Percentiles rank a stretch among this genome's conserved stretches.
phyloP scores from a whole-genome alignment of 108 stramenopile species.

The Cyclotella atomus region DNA sequence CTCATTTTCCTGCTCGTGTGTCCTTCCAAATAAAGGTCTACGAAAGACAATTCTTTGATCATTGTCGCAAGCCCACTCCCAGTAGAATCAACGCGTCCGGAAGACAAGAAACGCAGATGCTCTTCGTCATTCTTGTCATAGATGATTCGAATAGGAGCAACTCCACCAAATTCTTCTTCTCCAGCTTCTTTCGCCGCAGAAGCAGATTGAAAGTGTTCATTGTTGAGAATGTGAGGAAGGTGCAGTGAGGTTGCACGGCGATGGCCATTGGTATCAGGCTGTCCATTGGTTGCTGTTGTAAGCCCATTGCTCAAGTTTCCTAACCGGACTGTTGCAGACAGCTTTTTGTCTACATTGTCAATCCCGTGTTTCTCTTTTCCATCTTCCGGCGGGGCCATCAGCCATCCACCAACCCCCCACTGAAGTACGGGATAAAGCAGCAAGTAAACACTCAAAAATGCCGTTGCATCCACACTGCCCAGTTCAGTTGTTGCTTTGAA shows the following conservation, averaged over 20 bases:
- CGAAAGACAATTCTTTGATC: conserved; percentile 34
- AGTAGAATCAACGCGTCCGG: conserved; percentile 15
- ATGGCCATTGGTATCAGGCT: not conserved
- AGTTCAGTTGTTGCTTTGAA: conserved; percentile 67
- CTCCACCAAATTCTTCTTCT: conserved; percentile 41
- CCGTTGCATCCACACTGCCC: conserved; percentile 79
- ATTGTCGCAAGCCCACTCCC: conserved; percentile 8
- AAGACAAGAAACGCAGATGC: conserved; percentile 15
- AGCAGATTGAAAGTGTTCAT: not conserved
- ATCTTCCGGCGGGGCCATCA: conserved; percentile 62
- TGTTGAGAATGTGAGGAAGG: conserved; percentile 34
- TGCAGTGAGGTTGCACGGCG: not conserved
- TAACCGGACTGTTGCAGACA: not conserved
- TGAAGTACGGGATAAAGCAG: conserved; percentile 85
- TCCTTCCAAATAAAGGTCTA: conserved; percentile 9
- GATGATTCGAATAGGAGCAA: conserved; percentile 15
- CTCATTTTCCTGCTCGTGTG: not conserved
- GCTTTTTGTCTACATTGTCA: not conserved
- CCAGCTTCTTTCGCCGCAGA: conserved; percentile 33
- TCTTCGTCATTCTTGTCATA: conserved; percentile 10
- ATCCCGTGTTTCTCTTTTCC: conserved; percentile 6
- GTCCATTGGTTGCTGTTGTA: not conserved
- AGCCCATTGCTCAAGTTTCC: not conserved
- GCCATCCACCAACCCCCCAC: conserved; percentile 86
- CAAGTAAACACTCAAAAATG: conserved; percentile 80